Evolutionary conservation across 345 rosid species (phyloP), one percentile per base, ranked within the genome.

Genomic region (Moricandia moricandioides): DNA sequence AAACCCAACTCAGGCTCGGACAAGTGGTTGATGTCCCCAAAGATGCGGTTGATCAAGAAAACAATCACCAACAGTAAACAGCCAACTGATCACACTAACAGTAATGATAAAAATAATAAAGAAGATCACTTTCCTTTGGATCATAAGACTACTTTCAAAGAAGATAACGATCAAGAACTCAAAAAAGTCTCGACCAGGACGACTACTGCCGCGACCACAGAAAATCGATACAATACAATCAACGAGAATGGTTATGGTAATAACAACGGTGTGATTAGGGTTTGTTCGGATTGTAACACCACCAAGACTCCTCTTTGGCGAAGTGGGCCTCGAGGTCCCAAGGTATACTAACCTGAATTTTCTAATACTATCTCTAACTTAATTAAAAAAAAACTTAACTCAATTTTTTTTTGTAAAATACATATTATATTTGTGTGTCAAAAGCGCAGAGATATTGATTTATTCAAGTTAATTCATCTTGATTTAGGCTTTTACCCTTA

Each of bases 291-390:
- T 78, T 93, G 98, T 62, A 89, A 87, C 88, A 91, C 98, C 13
- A 89, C 94, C 11, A 93, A 91, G 82, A 93, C 98, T 77, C 98
- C 98, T 79, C 94, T 93, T 70, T 93, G 98, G 98, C 85, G 98
- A 74, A 91, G 98, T 70, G 98, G 98, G 18, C 97, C 97, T 8
- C 79, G 85, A 80, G 98, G 98, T 65, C 98, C 98, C 60, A 93
- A 91, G 98, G 98, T 93, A 86, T 4, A 54, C 13, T 55, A 52
- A 31, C 4, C 6, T 54, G 2, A 4, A 14, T 11, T 51, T 27
- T 75, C 6, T 67, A 2, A 4, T 2, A 40, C 33, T 40, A 24
- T 40, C 13, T 43, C 16, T 40, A 5, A 40, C 4, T 11, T 70
- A 54, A 39, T 39, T n/a, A n/a, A n/a, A n/a, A n/a, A n/a, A n/a